phyloP scores from a whole-genome alignment of 805 yeast genomes.

The Candida qinlingensis region DNA sequence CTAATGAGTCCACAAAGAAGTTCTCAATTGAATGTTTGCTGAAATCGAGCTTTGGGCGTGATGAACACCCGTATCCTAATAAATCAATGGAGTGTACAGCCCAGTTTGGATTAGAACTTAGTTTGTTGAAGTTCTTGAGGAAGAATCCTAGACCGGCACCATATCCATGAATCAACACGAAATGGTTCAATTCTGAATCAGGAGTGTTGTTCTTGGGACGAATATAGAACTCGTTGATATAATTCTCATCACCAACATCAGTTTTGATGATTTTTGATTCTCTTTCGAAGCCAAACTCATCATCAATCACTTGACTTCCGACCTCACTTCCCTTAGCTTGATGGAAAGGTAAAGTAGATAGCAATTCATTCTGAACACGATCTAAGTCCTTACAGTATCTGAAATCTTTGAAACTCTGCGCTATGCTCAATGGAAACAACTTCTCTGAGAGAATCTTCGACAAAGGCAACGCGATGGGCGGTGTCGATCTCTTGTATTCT shows the following conservation, averaged over 20 bases:
- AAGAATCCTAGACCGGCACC: conserved; percentile 93
- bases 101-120: conserved; percentile 45
- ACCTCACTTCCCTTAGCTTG: conserved; percentile 22
- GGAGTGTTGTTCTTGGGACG: conserved; percentile 38
- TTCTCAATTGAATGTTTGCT: conserved; percentile 28
- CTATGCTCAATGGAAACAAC: conserved; percentile 52
- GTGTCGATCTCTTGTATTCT: conserved; percentile 46
- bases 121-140: conserved; percentile 60
- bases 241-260: conserved; percentile 40
- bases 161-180: conserved; percentile 87
- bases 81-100: conserved; percentile 81
- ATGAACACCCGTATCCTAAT: conserved; percentile 86
- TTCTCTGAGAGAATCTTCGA: conserved; percentile 39
- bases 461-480: conserved; percentile 65
- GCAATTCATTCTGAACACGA: conserved; percentile 41
- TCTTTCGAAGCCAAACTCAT: conserved; percentile 11
- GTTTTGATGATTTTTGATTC: conserved; percentile 30
- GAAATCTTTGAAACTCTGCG: conserved; percentile 52
- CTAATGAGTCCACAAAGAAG: conserved; percentile 49
- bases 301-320: conserved; percentile 12
- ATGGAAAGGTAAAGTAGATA: conserved; percentile 41
- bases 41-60: conserved; percentile 61
- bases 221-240: conserved; percentile 74
- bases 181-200: conserved; percentile 32
- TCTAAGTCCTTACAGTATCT: conserved; percentile 31